Base-by-base conservation (phyloP, 371 early-diverging fungal genomes). In the Choanephora cucurbitarum region DNA sequence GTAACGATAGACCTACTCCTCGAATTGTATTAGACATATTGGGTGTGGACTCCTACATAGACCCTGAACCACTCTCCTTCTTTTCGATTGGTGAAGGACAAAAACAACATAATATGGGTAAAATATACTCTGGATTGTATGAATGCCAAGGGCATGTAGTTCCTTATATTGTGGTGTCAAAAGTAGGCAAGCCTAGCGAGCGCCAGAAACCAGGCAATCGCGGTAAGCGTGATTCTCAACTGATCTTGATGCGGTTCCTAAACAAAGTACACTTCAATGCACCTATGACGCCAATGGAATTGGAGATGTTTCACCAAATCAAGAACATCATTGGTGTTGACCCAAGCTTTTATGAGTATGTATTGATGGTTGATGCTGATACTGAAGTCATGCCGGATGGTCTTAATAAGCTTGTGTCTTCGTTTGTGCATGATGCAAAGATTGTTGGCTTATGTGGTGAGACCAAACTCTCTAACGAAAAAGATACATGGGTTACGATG, bases 61-160 rank as follows among this genome's bases (percentile, higher is more conserved):
- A 91, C 52, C 91, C 95, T 3, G 91, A 92, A 58, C 89, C 97
- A 1, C 83, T 91, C 24, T 82, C 84, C 31, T 99, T 94, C 79
- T 72, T 93, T 37, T 89, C 97, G 4, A 69, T 97, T 10, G 95
- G 94, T 28, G 87, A 92, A 45, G 97, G 96, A 2, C 67, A 73
- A 45, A 87, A 88, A 62, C 91, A 95, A 62, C 86, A 92, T 70
- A 98, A 99, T 70, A 86, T 87, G 82, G 99, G 91, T 58, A 96
- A 95, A 75, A 94, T 99, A 3, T 98, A 99, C 77, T 90, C 97
- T 14, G 99, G 99, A 2, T 73, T 95, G 17, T 99, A 98, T 66
- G 89, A 92, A 65, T 82, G 84, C 61, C 83, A 75, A 32, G 96
- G 92, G 39, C 93, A 91, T 55, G 79, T 86, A 32, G 91, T 96